Conservation (phyloP, 2,329 filamentous ascomycete genomes). For the Fusarium phyllophilum region DNA sequence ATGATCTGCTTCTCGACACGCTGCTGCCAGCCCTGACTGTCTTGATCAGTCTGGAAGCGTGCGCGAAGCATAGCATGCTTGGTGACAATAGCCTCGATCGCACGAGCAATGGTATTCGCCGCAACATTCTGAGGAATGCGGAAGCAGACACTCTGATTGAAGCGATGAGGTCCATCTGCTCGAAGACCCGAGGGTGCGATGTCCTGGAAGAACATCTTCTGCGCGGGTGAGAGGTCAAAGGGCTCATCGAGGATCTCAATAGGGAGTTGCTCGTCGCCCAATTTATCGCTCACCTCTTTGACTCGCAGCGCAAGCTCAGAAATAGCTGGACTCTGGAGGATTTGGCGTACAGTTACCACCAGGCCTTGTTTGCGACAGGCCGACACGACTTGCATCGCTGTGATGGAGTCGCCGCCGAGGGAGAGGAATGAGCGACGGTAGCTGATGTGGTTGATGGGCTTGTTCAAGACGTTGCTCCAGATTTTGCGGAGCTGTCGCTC, state of each 20-base stretch:
- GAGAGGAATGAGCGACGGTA: neutral
- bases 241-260: neutral
- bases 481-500: neutral
- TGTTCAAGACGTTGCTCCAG: neutral
- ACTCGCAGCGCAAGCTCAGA: neutral
- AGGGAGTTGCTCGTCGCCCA: neutral
- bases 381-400: constrained; percentile 3
- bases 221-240: neutral
- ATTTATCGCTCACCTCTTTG: neutral
- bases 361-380: neutral
- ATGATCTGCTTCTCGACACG: neutral
- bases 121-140: rapidly evolving
- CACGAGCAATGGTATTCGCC: neutral
- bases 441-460: neutral
- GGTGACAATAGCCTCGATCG: neutral
- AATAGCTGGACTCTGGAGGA: neutral
- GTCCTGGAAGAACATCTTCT: neutral
- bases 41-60: neutral
- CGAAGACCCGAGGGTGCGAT: neutral
- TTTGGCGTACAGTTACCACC: neutral
- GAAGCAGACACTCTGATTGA: neutral
- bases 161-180: neutral
- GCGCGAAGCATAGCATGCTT: neutral
- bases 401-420: neutral
- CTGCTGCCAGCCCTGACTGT: neutral